Evolutionary conservation across 345 rosid genomes (phyloP).

Genomic region (Kandelia obovata): DNA sequence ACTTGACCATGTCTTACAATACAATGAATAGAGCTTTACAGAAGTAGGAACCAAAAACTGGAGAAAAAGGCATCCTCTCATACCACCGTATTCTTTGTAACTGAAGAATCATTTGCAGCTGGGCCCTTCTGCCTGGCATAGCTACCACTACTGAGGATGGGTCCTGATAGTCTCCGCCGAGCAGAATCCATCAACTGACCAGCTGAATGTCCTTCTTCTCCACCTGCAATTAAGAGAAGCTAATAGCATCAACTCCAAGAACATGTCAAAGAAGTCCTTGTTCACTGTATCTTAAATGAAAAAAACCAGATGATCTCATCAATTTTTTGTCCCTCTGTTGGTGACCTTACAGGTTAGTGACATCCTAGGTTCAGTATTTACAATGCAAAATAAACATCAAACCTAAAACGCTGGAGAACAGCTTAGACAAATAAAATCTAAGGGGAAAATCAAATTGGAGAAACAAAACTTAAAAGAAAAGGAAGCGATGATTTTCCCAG

Average conservation of each 20-base stretch:
- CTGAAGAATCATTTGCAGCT: slow-evolving; percentile 47
- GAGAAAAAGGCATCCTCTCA: slow-evolving; percentile 1
- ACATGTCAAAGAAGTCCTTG: background rate
- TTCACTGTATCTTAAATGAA: background rate
- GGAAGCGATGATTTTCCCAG: background rate
- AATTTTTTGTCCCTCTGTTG: background rate
- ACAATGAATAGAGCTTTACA: background rate
- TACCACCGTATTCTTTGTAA: slow-evolving; percentile 58
- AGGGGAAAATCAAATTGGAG: background rate
- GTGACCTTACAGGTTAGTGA: no score
- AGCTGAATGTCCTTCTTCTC: slow-evolving; percentile 41
- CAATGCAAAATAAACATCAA: no score
- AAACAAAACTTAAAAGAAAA: background rate
- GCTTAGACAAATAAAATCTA: no score
- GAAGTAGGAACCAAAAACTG: background rate
- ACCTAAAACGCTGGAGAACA: no score
- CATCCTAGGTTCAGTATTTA: background rate
- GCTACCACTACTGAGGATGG: slow-evolving; percentile 51
- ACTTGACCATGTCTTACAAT: background rate
- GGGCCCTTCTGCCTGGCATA: slow-evolving; percentile 69
- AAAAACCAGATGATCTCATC: background rate
- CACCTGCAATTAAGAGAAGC: slow-evolving; percentile 22
- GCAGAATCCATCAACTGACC: slow-evolving; percentile 64
- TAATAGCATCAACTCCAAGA: background rate
- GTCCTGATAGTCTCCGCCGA: slow-evolving; percentile 64